A percentile compares a stretch with the other conserved stretches of the same genome.
phyloP scores from a whole-genome alignment of 257 asterid species.

The Perilla frutescens region DNA sequence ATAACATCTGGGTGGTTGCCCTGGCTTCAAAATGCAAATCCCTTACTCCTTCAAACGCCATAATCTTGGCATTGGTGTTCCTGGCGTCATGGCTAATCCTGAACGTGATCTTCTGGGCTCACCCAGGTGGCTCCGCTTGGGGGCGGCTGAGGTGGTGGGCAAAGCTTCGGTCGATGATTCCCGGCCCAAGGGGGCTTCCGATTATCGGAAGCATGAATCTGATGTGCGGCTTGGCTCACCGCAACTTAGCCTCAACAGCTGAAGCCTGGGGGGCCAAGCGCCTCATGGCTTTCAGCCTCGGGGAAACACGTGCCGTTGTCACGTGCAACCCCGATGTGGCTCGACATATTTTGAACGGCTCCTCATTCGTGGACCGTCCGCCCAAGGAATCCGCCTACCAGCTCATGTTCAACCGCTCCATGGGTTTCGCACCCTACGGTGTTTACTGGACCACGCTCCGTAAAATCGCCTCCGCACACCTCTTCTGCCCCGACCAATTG shows the following conservation, averaged over 20 bases:
- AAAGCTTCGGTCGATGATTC: constrained; percentile 38
- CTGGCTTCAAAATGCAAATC: constrained; percentile 62
- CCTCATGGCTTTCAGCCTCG: constrained; percentile 81
- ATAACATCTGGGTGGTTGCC: constrained; percentile 66
- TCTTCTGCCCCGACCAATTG: constrained; percentile 74
- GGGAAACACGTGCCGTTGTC: constrained; percentile 73
- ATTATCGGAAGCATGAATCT: constrained; percentile 70
- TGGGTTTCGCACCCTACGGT: constrained; percentile 87
- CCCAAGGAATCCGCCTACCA: constrained; percentile 71
- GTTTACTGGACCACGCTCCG: constrained; percentile 79
- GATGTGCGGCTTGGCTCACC: constrained; percentile 85
- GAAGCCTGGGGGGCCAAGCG: constrained; percentile 54
- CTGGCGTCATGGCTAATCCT: constrained; percentile 49
- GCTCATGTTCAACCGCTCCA: constrained; percentile 78
- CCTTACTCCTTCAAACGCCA: constrained; percentile 42
- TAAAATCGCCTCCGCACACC: constrained; percentile 61
- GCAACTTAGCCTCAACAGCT: constrained; percentile 62
- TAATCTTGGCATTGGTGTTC: constrained; percentile 38
- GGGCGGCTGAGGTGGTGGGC: constrained; percentile 47
- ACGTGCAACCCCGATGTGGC: constrained; percentile 76
- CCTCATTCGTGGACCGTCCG: constrained; percentile 77
- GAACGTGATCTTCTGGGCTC: constrained; percentile 65
- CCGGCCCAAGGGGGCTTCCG: constrained; percentile 80
- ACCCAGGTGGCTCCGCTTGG: constrained; percentile 94
- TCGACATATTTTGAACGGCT: constrained; percentile 59